Base-by-base conservation (phyloP, 2,329 filamentous ascomycete species). In the Paecilomyces dactylethromorphus region DNA sequence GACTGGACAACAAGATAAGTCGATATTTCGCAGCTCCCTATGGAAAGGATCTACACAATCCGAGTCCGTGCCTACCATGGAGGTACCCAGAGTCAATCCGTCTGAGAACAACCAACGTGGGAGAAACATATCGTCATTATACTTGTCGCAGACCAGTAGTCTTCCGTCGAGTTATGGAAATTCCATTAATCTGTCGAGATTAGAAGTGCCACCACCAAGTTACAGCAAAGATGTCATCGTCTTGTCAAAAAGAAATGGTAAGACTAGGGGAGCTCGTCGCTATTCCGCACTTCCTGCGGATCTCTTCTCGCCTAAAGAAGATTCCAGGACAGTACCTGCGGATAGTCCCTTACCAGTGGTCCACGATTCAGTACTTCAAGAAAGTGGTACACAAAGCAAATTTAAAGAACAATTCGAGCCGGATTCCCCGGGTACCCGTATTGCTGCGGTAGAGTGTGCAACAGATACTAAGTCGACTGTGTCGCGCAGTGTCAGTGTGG, bases 401-500 rank as follows among this genome's bases (percentile, higher is more conserved):
- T 75, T 75, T 54, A 67, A 62, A 24, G 74, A 75, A 55, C 64
- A 72, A 33, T 69, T 71, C 53, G 66, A 69, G 50, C 33, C 50
- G 15, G 58, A 53, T 15, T 60, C 55, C 53, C 58, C 57, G 11
- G 35, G n/a, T 26, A 15, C 33, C 39, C 4, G 18, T 10, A 12
- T 8, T 49, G 26, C 33, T 49, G 35, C 50, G 12, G 24, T 32
- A 15, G 13, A 45, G 10, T 3, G 3, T 10, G 3, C 21, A 21
- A 29, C 8, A n/a, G 54, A 32, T 18, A 39, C n/a, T 15, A 12
- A 56, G 31, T 22, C 55, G n/a, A 18, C 22, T 12, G 45, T 63
- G 18, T 61, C 68, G 53, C 71, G 72, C 15, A 73, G 67, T 62
- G 65, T 75, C 52, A 78, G 75, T 54, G 62, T 74, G 31, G 76